Evolutionary conservation across 768 basidiomycete genomes (phyloP).

Genomic region (Daedalea quercina): DNA sequence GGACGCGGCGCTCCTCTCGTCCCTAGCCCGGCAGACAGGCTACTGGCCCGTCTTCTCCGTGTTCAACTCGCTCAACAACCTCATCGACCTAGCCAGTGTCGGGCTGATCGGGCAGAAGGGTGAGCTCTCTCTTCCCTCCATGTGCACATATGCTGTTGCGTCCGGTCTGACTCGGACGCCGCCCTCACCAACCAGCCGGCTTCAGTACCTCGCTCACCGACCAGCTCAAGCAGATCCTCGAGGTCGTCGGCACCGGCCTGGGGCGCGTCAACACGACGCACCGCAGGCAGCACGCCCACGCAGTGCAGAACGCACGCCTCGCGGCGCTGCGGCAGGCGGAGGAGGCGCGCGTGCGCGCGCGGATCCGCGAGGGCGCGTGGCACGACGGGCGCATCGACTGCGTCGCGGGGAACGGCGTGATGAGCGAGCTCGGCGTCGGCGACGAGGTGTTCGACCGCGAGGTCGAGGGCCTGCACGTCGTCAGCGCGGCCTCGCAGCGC

Average conservation of each 20-base stretch:
- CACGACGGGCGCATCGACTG: conserved; percentile 86
- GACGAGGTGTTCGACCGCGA: conserved; percentile 49
- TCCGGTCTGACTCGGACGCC: too few relatives aligned
- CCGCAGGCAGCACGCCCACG: conserved; percentile 34
- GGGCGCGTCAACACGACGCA: conserved; percentile 52
- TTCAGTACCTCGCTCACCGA: conserved; percentile 72
- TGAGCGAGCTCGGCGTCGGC: conserved; percentile 80
- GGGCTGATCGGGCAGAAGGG: conserved; percentile 96
- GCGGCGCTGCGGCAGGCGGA: conserved; percentile 31
- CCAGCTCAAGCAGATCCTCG: conserved; percentile 80
- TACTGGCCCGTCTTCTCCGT: conserved; percentile 88
- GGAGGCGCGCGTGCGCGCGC: conserved; percentile 32
- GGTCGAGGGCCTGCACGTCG: conserved; percentile 5
- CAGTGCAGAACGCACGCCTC: conserved; percentile 29
- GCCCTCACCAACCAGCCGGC: conserved; percentile 52
- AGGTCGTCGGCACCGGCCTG: conserved; percentile 68
- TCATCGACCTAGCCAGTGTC: conserved; percentile 88
- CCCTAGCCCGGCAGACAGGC: conserved; percentile 77
- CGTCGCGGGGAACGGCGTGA: conserved; percentile 79
- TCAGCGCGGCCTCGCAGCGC: neutral
- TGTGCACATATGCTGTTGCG: neutral
- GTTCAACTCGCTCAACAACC: conserved; percentile 68
- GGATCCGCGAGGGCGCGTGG: conserved; percentile 61
- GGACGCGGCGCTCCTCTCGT: conserved; percentile 60
- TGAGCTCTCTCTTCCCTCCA: conserved; percentile 17